These are phyloP conservation scores for Kalanchoe fedtschenkoi DNA, from an alignment of 164 flowering plant species.

Conservation along the genomic window DNA sequence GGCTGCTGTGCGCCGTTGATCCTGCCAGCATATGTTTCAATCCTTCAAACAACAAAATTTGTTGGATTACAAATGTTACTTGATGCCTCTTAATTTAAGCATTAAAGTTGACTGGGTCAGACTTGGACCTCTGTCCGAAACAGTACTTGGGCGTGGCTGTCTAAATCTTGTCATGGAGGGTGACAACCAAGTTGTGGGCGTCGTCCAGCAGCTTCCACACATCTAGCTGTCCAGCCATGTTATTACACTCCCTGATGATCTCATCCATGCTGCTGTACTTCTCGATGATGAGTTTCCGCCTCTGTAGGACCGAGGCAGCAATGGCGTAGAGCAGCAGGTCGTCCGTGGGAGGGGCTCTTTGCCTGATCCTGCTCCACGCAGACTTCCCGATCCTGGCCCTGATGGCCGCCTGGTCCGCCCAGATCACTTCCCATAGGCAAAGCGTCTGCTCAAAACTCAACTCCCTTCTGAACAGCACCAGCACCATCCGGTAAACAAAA, in stretches of 20 bases:
- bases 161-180: constrained; percentile 68
- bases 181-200: constrained; percentile 80
- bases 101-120: background rate
- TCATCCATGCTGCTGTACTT: constrained; percentile 92
- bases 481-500: constrained; percentile 95
- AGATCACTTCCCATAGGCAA: constrained; percentile 95
- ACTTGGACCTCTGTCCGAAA: background rate
- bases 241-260: constrained; percentile 79
- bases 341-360: constrained; percentile 83
- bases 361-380: constrained; percentile 80
- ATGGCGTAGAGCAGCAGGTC: constrained; percentile 86
- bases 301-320: constrained; percentile 84
- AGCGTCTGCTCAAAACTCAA: constrained; percentile 74
- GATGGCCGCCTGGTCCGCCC: constrained; percentile 96
- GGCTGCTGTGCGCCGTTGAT: no score
- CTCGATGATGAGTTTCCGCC: constrained; percentile 78
- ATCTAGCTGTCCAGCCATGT: constrained; percentile 88
- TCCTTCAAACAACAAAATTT: background rate
- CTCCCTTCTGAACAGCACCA: constrained; percentile 88
- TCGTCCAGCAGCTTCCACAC: constrained; percentile 93
- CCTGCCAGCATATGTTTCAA: background rate
- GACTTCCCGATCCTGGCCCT: constrained; percentile 81
- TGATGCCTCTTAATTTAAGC: background rate
- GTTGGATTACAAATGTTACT: background rate
- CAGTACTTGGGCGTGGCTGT: constrained; percentile 8